Percentiles rank a stretch among this genome's conserved stretches.
Evolutionary conservation across 2,329 filamentous ascomycete species (phyloP).

Genomic region (Tolypocladium amazonense): DNA sequence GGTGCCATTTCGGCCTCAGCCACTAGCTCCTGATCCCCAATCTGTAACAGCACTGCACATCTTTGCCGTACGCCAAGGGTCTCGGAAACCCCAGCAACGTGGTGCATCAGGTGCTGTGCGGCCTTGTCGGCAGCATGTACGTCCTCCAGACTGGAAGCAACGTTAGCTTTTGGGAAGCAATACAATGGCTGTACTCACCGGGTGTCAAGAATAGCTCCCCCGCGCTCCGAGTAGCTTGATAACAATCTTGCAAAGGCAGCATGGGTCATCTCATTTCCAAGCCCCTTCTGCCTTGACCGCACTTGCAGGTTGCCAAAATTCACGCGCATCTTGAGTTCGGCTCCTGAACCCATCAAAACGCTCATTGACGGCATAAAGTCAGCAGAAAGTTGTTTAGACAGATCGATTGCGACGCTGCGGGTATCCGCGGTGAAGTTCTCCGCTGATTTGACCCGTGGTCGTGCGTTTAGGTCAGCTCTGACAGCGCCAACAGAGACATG

Average conservation of each 20-base stretch:
- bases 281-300: constrained; percentile 13
- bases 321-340: constrained; percentile 19
- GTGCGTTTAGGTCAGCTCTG: constrained; percentile 11
- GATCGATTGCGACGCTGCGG: neutral
- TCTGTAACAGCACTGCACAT: constrained; percentile 11
- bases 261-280: constrained; percentile 11
- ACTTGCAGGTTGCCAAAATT: constrained; percentile 20
- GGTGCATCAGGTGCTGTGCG: constrained; percentile 4
- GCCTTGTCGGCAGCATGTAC: constrained; percentile 1
- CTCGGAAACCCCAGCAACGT: constrained; percentile 5
- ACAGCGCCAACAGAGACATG: constrained; percentile 8
- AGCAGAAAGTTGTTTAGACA: constrained; percentile 9
- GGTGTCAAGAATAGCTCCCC: constrained; percentile 16
- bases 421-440: neutral
- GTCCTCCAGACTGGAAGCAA: constrained; percentile 3
- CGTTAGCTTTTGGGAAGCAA: neutral
- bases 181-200: constrained; percentile 9
- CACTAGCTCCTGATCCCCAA: constrained; percentile 11
- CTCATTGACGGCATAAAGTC: constrained; percentile 12
- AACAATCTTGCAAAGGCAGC: constrained; percentile 14
- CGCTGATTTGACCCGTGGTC: constrained; percentile 8
- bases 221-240: constrained; percentile 15
- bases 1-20: constrained; percentile 6
- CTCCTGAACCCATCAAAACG: constrained; percentile 12
- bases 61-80: constrained; percentile 5